These are phyloP conservation scores for Scytalidium sp. DNA, from an alignment of 2,329 filamentous ascomycete genomes.

Conservation along the genomic window DNA sequence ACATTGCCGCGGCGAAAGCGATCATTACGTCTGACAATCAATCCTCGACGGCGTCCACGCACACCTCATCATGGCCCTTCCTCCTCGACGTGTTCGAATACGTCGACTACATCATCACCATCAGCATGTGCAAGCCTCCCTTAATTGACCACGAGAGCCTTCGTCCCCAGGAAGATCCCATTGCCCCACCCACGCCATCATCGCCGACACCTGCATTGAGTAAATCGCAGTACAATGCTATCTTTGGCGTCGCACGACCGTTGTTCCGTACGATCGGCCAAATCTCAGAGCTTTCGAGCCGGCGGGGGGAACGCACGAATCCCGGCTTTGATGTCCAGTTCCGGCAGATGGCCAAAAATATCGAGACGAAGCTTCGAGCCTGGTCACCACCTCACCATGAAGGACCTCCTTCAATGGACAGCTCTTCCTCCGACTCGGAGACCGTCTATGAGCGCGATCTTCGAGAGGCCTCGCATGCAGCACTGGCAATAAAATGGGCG, in stretches of 20 bases:
- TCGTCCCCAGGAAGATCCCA: background rate
- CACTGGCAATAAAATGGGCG: slow-evolving; percentile 8
- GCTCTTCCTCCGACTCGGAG: background rate
- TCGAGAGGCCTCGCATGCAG: slow-evolving; percentile 3
- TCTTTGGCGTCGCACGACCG: background rate
- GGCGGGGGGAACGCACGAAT: background rate
- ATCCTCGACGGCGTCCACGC: background rate
- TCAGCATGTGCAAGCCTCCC: slow-evolving; percentile 3
- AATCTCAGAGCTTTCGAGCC: background rate
- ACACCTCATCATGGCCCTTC: slow-evolving; percentile 1
- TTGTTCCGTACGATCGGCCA: background rate
- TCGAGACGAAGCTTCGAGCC: background rate
- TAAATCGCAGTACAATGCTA: background rate
- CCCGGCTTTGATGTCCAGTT: slow-evolving; percentile 1
- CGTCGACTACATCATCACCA: slow-evolving; percentile 4
- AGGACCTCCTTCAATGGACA: background rate
- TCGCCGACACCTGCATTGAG: background rate
- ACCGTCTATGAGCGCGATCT: background rate
- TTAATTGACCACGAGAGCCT: slow-evolving; percentile 1
- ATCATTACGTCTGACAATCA: slow-evolving; percentile 22
- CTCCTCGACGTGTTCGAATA: slow-evolving; percentile 3
- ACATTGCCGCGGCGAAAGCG: slow-evolving; percentile 42
- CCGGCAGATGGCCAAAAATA: background rate
- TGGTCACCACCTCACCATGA: slow-evolving; percentile 1
- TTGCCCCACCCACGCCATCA: background rate